Evolutionary conservation across 768 basidiomycete species (phyloP).

Genomic region (Boletellus sp.): DNA sequence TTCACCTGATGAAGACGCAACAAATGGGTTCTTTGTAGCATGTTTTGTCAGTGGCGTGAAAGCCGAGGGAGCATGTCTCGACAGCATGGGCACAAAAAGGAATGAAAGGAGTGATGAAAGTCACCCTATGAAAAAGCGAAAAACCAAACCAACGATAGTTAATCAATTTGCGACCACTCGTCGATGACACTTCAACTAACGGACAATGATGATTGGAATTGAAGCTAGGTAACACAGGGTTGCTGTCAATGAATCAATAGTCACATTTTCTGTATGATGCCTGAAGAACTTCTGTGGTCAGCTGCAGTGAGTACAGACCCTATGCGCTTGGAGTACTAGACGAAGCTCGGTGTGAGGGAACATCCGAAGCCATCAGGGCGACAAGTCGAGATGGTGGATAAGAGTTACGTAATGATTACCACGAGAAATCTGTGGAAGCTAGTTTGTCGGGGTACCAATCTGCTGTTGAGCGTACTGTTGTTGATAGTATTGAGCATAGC

Average conservation of each 20-base stretch:
- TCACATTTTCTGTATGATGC: conserved; percentile 26
- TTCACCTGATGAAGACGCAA: conserved; percentile 76
- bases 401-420: conserved; percentile 29
- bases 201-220: conserved; percentile 11
- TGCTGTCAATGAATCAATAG: conserved; percentile 29
- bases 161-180: background rate
- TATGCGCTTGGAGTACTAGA: conserved; percentile 24
- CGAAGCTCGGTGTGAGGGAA: conserved; percentile 17
- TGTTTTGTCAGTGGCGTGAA: conserved; percentile 56
- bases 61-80: background rate
- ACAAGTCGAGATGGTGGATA: conserved; percentile 14
- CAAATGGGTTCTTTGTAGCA: conserved; percentile 98
- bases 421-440: conserved; percentile 9
- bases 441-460: conserved; percentile 42
- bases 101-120: conserved; percentile 28
- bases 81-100: conserved; percentile 5
- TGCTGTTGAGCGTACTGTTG: conserved; percentile 82
- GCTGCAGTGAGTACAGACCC: conserved; percentile 34
- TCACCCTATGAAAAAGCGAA: conserved; percentile 18
- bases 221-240: conserved; percentile 22
- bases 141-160: conserved; percentile 12
- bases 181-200: background rate
- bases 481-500: conserved; percentile 86
- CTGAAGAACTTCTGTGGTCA: conserved; percentile 33
- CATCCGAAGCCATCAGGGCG: conserved; percentile 11